These are phyloP conservation scores for Eutrema salsugineum DNA, from an alignment of 441 rosid species.

Conservation along the genomic window DNA sequence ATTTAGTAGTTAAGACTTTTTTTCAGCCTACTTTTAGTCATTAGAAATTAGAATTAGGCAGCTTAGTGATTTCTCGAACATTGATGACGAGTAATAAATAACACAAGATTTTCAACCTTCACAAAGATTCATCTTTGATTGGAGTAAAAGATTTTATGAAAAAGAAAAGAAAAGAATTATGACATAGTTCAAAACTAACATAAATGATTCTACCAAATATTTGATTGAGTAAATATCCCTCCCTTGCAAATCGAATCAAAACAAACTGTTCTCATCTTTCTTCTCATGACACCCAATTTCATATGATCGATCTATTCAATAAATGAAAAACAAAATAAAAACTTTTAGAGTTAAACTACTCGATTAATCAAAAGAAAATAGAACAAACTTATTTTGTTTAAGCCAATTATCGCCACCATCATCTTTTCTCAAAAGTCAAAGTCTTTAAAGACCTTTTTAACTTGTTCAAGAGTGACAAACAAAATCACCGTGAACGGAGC, in stretches of 20 bases:
- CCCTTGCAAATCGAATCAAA: background rate
- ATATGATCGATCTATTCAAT: background rate
- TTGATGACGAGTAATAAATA: background rate
- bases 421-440: conserved; percentile 27
- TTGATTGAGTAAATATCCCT: background rate
- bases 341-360: background rate
- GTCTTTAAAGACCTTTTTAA: conserved; percentile 57
- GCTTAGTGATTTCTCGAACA: background rate
- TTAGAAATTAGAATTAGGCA: background rate
- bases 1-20: no score
- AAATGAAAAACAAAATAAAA: background rate
- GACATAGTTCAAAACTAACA: background rate
- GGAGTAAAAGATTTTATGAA: background rate
- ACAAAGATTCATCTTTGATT: background rate
- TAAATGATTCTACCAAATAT: background rate
- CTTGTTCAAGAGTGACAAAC: conserved; percentile 81
- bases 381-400: background rate
- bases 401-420: conserved; percentile 32
- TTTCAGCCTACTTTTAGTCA: no score
- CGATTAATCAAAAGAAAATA: background rate
- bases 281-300: background rate
- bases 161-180: background rate
- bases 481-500: conserved; percentile 82
- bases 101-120: background rate
- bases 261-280: background rate